Base-by-base conservation (phyloP, 345 rosid species). In the Carallia pectinifolia region DNA sequence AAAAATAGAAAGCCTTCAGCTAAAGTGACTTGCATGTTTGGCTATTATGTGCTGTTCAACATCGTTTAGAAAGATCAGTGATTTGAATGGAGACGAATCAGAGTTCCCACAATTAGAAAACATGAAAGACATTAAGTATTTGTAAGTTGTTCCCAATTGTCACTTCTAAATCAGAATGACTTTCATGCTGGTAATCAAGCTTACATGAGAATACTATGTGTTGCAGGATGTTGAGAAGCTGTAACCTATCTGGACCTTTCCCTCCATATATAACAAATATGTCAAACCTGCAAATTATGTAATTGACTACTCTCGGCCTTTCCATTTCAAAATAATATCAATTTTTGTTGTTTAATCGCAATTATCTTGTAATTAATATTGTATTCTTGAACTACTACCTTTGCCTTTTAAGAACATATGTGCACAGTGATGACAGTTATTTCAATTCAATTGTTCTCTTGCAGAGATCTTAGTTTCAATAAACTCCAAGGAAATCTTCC, bases 401-500 rank as follows among this genome's bases (percentile, higher is more conserved):
- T 40, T 17, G 62, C 6, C 13, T 6, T 23, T 7, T 10, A 16
- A 44, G 10, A 10, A 44, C 50, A 12, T 44, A 12, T 13, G 50
- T 44, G 13, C 16, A 44, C 16, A 10, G 50, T 44, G 50, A 44
- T 44, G 17, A 44, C 50, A 10, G 12, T 15, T 44, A 15, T 44
- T 44, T 44, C 50, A 44, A 44, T 44, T 44, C 50, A 44, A 44
- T 44, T 44, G 10, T 47, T 48, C 16, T 6, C 6, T 6, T 54
- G 27, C 60, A 71, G 69, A 47, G 75, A 71, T 37, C 54, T 64
- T 16, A 40, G 61, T 64, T 71, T 71, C 69, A 71, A 71, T 33
- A 64, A 47, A n/a, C 30, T 71, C 13, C 18, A 23, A 16, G 69
- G 75, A 64, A 4, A 56, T n/a, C 69, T 71, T 64, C 34, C 69